A percentile compares a stretch with the other conserved stretches of the same genome.
Evolutionary conservation across 768 basidiomycete species (phyloP).

Genomic region (Neoboletus brunneissimus): DNA sequence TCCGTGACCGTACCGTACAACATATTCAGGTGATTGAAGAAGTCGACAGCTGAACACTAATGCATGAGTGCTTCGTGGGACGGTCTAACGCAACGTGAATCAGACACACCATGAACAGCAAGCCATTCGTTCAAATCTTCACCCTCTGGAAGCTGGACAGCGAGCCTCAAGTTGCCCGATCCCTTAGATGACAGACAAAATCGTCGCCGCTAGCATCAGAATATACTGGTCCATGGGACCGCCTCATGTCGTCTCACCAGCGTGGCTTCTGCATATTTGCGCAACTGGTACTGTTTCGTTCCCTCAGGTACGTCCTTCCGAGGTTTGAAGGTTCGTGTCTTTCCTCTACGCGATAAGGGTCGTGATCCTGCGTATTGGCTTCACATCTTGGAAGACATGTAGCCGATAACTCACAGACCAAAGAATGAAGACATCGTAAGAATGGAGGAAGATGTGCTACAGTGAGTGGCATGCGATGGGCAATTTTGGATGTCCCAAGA

Average conservation of each 20-base stretch:
- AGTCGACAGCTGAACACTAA: conserved; percentile 81
- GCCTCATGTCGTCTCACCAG: conserved; percentile 45
- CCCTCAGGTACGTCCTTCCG: conserved; percentile 93
- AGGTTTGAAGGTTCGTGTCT: conserved; percentile 94
- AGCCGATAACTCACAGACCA: conserved; percentile 58
- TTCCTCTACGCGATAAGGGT: conserved; percentile 53
- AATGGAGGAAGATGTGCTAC: conserved; percentile 12
- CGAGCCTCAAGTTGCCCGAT: conserved; percentile 89
- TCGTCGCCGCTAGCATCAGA: conserved; percentile 12
- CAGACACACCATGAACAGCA: conserved; percentile 87
- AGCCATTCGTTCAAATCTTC: conserved; percentile 99
- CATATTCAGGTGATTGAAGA: conserved; percentile 99
- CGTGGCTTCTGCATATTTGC: conserved; percentile 97
- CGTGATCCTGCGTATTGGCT: conserved; percentile 9
- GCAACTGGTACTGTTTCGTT: conserved; percentile 95
- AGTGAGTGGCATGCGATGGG: conserved; percentile 1
- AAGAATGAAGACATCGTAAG: conserved; percentile 80
- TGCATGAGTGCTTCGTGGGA: not conserved
- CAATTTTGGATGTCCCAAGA: conserved; percentile 7
- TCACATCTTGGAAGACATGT: conserved; percentile 6
- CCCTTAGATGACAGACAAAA: conserved; percentile 49
- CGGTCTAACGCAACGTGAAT: not conserved
- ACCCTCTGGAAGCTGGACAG: conserved; percentile 93
- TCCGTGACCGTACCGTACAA: conserved; percentile 97
- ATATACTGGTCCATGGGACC: not conserved